These are phyloP conservation scores for Syzygium syzygioides DNA, from an alignment of 441 rosid species.

Conservation along the genomic window DNA sequence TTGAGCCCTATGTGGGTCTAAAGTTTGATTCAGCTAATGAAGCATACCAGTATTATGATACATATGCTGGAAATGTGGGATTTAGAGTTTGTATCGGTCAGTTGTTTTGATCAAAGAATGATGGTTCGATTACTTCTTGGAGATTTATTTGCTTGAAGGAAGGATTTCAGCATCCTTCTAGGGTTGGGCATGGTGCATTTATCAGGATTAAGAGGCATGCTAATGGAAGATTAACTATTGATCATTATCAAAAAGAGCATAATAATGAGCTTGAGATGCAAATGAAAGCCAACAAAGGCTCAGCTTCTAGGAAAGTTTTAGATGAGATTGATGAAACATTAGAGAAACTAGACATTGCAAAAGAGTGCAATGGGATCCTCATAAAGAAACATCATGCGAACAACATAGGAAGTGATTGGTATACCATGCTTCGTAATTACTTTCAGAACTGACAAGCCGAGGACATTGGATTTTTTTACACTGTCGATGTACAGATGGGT, in stretches of 20 bases:
- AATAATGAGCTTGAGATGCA: not conserved
- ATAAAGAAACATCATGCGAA: slow-evolving; percentile 29
- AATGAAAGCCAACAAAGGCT: slow-evolving; percentile 5
- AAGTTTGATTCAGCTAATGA: no score
- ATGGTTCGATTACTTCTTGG: no score
- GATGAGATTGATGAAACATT: slow-evolving; percentile 47
- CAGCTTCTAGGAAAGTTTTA: slow-evolving; percentile 21
- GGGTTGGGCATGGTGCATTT: no score
- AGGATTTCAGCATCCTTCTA: no score
- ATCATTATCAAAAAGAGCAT: not conserved
- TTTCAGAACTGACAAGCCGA: slow-evolving; percentile 65
- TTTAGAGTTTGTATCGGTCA: no score
- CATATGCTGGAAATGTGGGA: no score
- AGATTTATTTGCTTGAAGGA: no score
- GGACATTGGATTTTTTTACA: slow-evolving; percentile 62
- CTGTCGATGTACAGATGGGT: slow-evolving; percentile 53
- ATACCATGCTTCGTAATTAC: slow-evolving; percentile 48
- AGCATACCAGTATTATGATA: no score
- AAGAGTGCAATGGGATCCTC: slow-evolving; percentile 24
- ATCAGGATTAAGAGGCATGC: no score
- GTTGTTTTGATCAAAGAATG: no score
- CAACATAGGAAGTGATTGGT: slow-evolving; percentile 66
- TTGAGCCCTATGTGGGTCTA: no score
- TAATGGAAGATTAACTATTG: slow-evolving; percentile 15
- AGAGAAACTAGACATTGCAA: slow-evolving; percentile 32